phyloP scores from a whole-genome alignment of 2,329 filamentous ascomycete genomes.

The Chaetomium sp. region DNA sequence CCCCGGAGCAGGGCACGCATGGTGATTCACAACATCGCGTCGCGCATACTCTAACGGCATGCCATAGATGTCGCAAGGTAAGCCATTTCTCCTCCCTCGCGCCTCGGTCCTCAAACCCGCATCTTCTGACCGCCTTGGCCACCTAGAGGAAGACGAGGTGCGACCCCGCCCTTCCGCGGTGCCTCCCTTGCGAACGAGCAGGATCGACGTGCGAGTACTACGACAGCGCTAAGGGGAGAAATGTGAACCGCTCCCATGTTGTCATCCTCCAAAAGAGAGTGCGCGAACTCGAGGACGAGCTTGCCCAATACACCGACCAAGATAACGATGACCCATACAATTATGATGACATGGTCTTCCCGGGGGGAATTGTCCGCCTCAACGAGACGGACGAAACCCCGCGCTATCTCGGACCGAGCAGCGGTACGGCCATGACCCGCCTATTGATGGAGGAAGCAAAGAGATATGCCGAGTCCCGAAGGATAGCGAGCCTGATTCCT shows the following conservation, averaged over 20 bases:
- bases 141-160: conserved; percentile 91
- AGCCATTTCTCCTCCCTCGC: conserved; percentile 36
- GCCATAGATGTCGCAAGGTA: conserved; percentile 78
- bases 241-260: conserved; percentile 89
- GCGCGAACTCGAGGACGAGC: conserved; percentile 76
- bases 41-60: conserved; percentile 78
- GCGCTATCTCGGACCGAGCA: conserved; percentile 89
- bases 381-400: conserved; percentile 82
- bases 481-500: conserved; percentile 88
- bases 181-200: conserved; percentile 87
- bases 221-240: conserved; percentile 82
- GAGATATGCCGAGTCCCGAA: conserved; percentile 85
- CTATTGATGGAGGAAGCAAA: conserved; percentile 97
- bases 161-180: conserved; percentile 88
- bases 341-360: conserved; percentile 82
- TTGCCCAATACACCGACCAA: conserved; percentile 76
- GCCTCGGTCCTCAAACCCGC: neutral
- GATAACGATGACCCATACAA: conserved; percentile 70
- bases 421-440: conserved; percentile 91
- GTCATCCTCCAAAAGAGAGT: conserved; percentile 88
- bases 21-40: conserved; percentile 62
- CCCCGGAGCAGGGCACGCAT: conserved; percentile 52
- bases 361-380: conserved; percentile 81
- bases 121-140: conserved; percentile 14
- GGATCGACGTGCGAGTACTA: conserved; percentile 94